Evolutionary conservation across 2,329 filamentous ascomycete genomes (phyloP).

Genomic region (Diaporthe vexans): DNA sequence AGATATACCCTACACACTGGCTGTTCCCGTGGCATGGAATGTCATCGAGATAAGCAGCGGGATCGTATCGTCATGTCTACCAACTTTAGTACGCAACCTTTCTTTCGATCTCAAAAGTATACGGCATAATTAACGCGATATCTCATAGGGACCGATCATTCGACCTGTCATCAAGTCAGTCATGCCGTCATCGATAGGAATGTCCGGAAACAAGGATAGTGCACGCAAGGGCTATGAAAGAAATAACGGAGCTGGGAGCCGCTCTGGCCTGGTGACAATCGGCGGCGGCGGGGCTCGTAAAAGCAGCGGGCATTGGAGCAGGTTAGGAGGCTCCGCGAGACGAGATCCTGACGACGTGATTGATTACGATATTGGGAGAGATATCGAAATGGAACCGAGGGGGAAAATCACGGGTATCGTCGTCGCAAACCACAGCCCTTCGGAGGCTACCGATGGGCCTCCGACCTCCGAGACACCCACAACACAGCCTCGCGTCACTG

Average conservation of each 20-base stretch:
- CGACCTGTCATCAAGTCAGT: slow-evolving; percentile 31
- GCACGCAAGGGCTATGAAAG: neutral
- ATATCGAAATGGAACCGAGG: slow-evolving; percentile 21
- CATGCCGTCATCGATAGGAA: slow-evolving; percentile 25
- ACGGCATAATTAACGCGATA: neutral
- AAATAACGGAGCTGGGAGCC: neutral
- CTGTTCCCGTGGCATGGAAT: slow-evolving; percentile 43
- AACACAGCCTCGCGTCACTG: neutral
- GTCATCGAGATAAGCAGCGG: slow-evolving; percentile 37
- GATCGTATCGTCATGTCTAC: slow-evolving; percentile 35
- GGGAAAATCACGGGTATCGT: neutral
- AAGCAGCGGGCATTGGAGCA: slow-evolving; percentile 25
- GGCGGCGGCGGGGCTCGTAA: slow-evolving; percentile 20
- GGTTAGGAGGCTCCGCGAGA: slow-evolving; percentile 6
- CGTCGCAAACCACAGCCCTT: neutral
- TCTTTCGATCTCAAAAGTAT: neutral
- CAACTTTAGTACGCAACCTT: slow-evolving; percentile 3
- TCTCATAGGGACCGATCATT: slow-evolving; percentile 20
- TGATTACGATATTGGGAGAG: neutral
- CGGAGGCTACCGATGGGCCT: neutral
- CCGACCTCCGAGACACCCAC: neutral
- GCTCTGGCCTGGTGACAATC: slow-evolving; percentile 23
- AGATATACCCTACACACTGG: slow-evolving; percentile 33
- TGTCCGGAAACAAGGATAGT: slow-evolving; percentile 18
- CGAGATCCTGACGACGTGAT: neutral